A percentile compares a stretch with the other conserved stretches of the same genome.
phyloP scores from a whole-genome alignment of 306 rosid species.

The Lathyrus sativus region DNA sequence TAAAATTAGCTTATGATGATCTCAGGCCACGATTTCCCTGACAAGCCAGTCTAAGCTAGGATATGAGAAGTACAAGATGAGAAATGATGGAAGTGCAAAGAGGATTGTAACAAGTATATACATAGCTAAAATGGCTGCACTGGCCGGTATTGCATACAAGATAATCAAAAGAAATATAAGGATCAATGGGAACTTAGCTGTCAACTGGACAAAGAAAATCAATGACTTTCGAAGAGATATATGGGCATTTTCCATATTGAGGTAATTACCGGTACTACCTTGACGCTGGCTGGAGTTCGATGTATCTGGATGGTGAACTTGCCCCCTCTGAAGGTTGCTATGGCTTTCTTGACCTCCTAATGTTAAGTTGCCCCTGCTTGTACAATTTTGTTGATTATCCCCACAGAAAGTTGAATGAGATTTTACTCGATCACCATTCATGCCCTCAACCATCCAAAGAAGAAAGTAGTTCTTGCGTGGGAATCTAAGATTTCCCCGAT shows the following conservation, averaged over 20 bases:
- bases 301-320: conserved; percentile 53
- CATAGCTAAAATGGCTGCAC: conserved; percentile 85
- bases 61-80: conserved; percentile 87
- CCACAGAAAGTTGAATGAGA: conserved; percentile 57
- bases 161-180: conserved; percentile 77
- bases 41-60: conserved; percentile 98
- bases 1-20: conserved; percentile 13
- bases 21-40: conserved; percentile 78
- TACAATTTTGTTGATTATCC: conserved; percentile 61
- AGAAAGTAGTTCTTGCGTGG: conserved; percentile 97
- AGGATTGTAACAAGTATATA: conserved; percentile 79
- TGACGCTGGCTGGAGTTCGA: conserved; percentile 41
- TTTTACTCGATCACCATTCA: conserved; percentile 83
- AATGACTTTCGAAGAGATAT: conserved; percentile 64
- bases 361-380: conserved; percentile 51
- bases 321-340: conserved; percentile 63
- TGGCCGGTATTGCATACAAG: conserved; percentile 90
- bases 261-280: conserved; percentile 41
- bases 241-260: conserved; percentile 60
- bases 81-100: conserved; percentile 91
- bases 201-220: conserved; percentile 78
- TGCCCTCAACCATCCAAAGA: conserved; percentile 99
- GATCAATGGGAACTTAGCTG: conserved; percentile 91
- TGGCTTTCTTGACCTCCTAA: conserved; percentile 53
- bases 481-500: conserved; percentile 74